These are phyloP conservation scores for Penicillium nucicola DNA, from an alignment of 495 filamentous ascomycete genomes.

Conservation along the genomic window DNA sequence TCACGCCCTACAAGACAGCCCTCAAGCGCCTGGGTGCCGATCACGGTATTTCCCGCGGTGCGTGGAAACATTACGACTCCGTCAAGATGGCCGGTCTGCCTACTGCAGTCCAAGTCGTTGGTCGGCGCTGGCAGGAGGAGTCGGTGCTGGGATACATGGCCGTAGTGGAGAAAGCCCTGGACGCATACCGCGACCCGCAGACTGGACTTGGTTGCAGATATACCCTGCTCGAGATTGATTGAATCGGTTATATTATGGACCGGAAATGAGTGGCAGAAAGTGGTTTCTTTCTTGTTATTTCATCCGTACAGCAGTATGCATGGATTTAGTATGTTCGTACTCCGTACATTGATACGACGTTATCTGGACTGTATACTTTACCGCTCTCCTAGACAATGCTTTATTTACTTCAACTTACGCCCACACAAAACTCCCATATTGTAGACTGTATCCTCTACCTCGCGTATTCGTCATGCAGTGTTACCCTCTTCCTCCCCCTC, in stretches of 20 bases:
- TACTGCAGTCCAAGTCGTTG: conserved; percentile 83
- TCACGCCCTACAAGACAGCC: conserved; percentile 48
- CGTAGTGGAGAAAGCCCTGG: conserved; percentile 68
- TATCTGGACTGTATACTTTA: too few species aligned
- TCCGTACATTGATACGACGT: too few species aligned
- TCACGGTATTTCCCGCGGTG: conserved; percentile 76
- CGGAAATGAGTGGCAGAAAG: background rate
- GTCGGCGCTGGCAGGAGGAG: conserved; percentile 83
- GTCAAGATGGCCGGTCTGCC: conserved; percentile 81
- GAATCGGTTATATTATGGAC: background rate
- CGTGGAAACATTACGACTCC: conserved; percentile 86
- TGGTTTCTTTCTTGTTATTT: too few species aligned
- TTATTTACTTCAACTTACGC: too few species aligned
- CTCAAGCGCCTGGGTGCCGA: conserved; percentile 43
- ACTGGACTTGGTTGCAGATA: conserved; percentile 56
- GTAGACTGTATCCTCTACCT: too few species aligned
- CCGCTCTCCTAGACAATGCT: background rate
- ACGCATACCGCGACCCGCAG: conserved; percentile 39
- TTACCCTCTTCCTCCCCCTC: too few species aligned
- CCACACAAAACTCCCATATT: too few species aligned
- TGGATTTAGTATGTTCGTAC: too few species aligned
- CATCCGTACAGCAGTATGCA: too few species aligned
- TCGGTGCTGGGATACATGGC: conserved; percentile 87
- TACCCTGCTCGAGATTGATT: conserved; percentile 59
- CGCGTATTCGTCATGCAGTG: too few species aligned